Evolutionary conservation across 306 rosid species (phyloP).

Genomic region (Cicer bijugum): DNA sequence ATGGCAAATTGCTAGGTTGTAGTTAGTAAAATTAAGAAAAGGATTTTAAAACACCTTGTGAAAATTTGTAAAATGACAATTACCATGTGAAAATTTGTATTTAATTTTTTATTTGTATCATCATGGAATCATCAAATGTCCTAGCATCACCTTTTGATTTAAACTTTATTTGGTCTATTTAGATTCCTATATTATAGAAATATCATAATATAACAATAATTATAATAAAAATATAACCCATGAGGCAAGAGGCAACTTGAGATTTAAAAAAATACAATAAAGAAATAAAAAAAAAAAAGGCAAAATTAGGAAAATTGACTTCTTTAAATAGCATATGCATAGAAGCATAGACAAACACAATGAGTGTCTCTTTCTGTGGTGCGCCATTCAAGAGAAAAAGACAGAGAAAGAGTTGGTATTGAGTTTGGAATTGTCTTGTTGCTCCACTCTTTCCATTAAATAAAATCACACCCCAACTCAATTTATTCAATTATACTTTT

Average conservation of each 20-base stretch:
- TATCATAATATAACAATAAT: too few species aligned
- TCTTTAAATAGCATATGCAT: not conserved
- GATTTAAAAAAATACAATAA: not conserved
- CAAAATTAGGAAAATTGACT: constrained; percentile 14
- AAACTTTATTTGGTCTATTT: too few species aligned
- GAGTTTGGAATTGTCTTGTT: constrained; percentile 4
- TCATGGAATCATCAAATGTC: too few species aligned
- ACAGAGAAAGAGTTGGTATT: not conserved
- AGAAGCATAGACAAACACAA: not conserved
- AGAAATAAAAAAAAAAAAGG: not conserved
- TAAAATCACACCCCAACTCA: not conserved
- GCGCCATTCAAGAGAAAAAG: constrained; percentile 4
- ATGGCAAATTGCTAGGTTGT: too few species aligned
- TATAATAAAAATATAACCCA: not conserved
- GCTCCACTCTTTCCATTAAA: not conserved
- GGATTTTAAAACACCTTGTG: too few species aligned
- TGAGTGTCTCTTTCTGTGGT: not conserved
- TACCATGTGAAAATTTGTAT: too few species aligned
- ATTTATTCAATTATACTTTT: not conserved
- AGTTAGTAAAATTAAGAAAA: too few species aligned
- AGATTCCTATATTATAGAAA: too few species aligned
- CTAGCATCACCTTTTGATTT: too few species aligned
- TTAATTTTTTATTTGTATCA: too few species aligned
- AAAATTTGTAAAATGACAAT: too few species aligned
- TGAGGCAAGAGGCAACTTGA: constrained; percentile 3